Evolutionary conservation across 2,329 filamentous ascomycete genomes (phyloP), one percentile per base, ranked within the genome.

Genomic region (Trichoderma sp.): DNA sequence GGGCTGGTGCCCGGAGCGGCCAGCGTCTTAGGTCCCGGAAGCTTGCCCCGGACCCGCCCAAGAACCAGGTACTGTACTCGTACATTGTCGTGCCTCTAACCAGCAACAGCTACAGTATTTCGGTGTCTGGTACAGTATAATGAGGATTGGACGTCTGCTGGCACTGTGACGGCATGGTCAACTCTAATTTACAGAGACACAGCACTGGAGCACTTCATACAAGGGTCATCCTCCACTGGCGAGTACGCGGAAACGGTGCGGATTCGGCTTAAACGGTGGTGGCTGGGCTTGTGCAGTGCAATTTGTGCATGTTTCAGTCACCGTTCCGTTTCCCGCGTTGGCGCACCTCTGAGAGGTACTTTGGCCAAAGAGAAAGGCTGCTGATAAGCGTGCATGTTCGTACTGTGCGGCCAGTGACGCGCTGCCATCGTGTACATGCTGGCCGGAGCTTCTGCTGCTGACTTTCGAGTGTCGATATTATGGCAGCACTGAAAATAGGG

Each of bases 31-130:
- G 64, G 56, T 60, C 50, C 67, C 75, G 76, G 76, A 76, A 77
- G 76, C 72, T 50, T 75, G 50, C 76, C 76, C 75, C 72, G 75
- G 76, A 53, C 75, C 76, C 76, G 67, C 76, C n/a, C 50, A 4
- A 24, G 45, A 62, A 27, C 66, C 65, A 64, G 56, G 73, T 27
- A 64, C 38, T 16, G 14, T 38, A 38, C 35, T 16, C 5, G 35
- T 38, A 38, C 35, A 38, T 38, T 38, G 14, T 38, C 35, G 14
- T 14, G 27, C 33, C 6, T 50, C n/a, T 21, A 50, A 21, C 45
- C 45, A 21, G n/a, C 45, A 21, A 50, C 18, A 50, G 45, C 18
- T 50, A 50, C 45, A 41, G 38, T 41, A 18, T 41, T 41, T 50
- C 45, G 45, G 45, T 50, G 45, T 21, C 7, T 1, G 9, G 38